Evolutionary conservation across 768 basidiomycete genomes (phyloP).

Genomic region (Podaxis carcinomalis): DNA sequence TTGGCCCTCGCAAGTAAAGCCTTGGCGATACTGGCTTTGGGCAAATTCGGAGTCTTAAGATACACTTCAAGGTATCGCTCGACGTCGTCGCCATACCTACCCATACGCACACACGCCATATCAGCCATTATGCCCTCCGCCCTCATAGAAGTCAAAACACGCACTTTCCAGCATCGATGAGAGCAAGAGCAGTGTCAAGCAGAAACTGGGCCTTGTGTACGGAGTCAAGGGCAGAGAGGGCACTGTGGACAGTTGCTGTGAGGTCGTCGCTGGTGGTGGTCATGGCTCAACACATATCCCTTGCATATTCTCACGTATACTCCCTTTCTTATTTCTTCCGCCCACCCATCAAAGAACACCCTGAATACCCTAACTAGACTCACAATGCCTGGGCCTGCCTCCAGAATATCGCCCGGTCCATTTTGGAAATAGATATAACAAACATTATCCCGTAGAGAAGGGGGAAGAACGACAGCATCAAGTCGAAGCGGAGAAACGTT

Average conservation of each 20-base stretch:
- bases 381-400: no score
- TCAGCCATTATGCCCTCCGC: background rate
- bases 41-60: constrained; percentile 53
- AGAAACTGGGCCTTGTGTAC: constrained; percentile 46
- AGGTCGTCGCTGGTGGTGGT: constrained; percentile 41
- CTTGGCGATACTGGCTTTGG: constrained; percentile 43
- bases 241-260: constrained; percentile 44
- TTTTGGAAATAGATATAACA: no score
- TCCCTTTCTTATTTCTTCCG: background rate
- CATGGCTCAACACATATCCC: constrained; percentile 13
- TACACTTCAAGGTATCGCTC: constrained; percentile 67
- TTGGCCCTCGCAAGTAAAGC: constrained; percentile 58
- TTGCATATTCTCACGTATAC: background rate
- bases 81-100: constrained; percentile 59
- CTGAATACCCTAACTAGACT: no score
- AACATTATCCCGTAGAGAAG: no score
- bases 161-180: constrained; percentile 49
- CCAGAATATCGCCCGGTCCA: no score
- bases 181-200: constrained; percentile 42
- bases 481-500: no score
- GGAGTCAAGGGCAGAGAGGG: constrained; percentile 40
- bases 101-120: background rate
- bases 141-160: constrained; percentile 16
- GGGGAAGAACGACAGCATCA: no score
- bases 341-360: no score